These are phyloP conservation scores for Secale cereale DNA, from an alignment of 176 grass and related monocot species.

Conservation along the genomic window DNA sequence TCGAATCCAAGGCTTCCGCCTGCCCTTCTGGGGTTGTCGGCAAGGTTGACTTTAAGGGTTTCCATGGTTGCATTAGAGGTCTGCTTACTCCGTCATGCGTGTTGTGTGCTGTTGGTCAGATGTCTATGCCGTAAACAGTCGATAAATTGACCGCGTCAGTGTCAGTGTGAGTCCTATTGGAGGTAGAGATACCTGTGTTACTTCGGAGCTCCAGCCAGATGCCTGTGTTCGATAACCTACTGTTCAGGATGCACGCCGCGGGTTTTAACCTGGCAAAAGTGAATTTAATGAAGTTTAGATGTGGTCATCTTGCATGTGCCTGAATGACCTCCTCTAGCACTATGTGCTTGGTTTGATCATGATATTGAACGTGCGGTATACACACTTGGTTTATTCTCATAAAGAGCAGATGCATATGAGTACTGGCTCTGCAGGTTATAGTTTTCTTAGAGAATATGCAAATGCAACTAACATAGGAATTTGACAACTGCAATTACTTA, in stretches of 20 bases:
- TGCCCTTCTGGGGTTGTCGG: background rate
- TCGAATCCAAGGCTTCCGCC: background rate
- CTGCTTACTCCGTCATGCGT: background rate
- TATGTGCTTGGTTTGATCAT: background rate
- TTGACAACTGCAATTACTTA: background rate
- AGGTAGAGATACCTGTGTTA: background rate
- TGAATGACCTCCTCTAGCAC: background rate
- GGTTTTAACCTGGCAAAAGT: background rate
- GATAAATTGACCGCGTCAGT: background rate
- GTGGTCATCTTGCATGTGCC: background rate
- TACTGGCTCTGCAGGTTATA: background rate
- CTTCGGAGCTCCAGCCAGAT: background rate
- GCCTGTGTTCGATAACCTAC: background rate
- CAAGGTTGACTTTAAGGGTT: background rate
- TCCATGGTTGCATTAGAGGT: background rate
- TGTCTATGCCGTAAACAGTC: background rate
- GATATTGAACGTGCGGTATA: background rate
- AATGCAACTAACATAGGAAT: background rate
- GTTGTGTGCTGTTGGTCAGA: background rate
- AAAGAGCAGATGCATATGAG: background rate
- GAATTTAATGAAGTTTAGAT: background rate
- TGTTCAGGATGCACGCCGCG: background rate
- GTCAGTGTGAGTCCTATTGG: background rate
- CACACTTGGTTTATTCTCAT: background rate
- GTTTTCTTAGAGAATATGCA: background rate